phyloP scores from a whole-genome alignment of 495 filamentous ascomycete genomes.

The Neurospora pannonica region DNA sequence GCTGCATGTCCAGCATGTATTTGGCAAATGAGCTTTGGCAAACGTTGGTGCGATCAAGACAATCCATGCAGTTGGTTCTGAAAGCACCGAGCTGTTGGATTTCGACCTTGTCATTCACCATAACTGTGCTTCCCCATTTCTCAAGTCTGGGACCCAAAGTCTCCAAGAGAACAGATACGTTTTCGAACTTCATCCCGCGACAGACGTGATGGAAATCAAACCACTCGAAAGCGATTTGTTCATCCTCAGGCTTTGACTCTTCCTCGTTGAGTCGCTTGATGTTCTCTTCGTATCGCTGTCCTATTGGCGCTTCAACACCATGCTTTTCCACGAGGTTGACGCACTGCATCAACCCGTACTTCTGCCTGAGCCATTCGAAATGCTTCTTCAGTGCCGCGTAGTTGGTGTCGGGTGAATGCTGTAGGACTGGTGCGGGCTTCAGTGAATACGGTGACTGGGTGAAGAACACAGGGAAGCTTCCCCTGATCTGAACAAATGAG shows the following conservation, averaged over 20 bases:
- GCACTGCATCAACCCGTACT: slow-evolving; percentile 70
- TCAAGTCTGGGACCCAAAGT: slow-evolving; percentile 54
- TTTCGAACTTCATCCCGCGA: slow-evolving; percentile 94
- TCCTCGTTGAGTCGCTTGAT: slow-evolving; percentile 54
- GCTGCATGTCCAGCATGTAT: slow-evolving; percentile 63
- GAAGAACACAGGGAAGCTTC: slow-evolving; percentile 87
- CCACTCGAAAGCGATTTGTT: slow-evolving; percentile 67
- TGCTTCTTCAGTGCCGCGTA: slow-evolving; percentile 68
- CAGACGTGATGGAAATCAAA: slow-evolving; percentile 91
- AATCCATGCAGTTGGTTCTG: slow-evolving; percentile 96
- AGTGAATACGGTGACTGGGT: slow-evolving; percentile 88
- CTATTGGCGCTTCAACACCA: slow-evolving; percentile 67
- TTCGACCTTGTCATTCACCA: slow-evolving; percentile 38
- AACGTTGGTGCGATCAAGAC: slow-evolving; percentile 87
- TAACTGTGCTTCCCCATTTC: slow-evolving; percentile 53
- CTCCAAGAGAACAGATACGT: slow-evolving; percentile 69
- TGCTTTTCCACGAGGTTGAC: slow-evolving; percentile 82
- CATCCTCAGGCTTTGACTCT: slow-evolving; percentile 37
- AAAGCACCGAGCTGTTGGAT: slow-evolving; percentile 62
- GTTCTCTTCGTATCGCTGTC: slow-evolving; percentile 62
- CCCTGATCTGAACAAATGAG: slow-evolving; percentile 77
- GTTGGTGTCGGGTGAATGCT: slow-evolving; percentile 69
- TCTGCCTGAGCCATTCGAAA: slow-evolving; percentile 52
- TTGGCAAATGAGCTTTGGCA: slow-evolving; percentile 81
- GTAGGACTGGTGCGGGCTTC: slow-evolving; percentile 74